phyloP scores from a whole-genome alignment of 345 rosid species.

The Euclidium syriacum region DNA sequence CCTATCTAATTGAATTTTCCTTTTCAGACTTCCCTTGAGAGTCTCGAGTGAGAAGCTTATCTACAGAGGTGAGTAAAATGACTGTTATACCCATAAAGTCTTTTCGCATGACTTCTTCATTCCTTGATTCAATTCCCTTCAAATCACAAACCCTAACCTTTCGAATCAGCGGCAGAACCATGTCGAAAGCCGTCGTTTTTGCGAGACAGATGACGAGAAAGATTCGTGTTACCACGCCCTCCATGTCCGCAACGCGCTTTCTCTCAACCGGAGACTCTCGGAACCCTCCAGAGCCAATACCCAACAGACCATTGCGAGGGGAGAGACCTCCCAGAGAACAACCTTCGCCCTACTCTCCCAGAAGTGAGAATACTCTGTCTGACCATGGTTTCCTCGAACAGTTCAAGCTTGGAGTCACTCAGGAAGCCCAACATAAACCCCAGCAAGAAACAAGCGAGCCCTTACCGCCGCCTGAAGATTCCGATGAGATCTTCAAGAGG shows the following conservation, averaged over 20 bases:
- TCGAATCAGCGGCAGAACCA: background rate
- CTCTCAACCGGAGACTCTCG: constrained; percentile 8
- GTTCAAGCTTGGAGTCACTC: constrained; percentile 48
- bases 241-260: constrained; percentile 11
- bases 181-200: constrained; percentile 26
- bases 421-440: constrained; percentile 24
- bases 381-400: constrained; percentile 55
- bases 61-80: constrained; percentile 2
- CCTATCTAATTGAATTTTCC: constrained; percentile 6
- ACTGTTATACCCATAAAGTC: background rate
- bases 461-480: constrained; percentile 32
- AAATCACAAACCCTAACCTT: constrained; percentile 4
- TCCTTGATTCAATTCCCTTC: background rate
- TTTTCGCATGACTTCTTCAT: background rate
- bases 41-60: constrained; percentile 7
- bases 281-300: constrained; percentile 49
- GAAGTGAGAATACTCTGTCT: constrained; percentile 35
- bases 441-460: constrained; percentile 18
- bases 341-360: background rate
- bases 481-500: constrained; percentile 63
- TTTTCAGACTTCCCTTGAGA: too few species aligned
- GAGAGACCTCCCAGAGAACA: constrained; percentile 19
- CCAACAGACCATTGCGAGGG: constrained; percentile 58
- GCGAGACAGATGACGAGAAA: constrained; percentile 24
- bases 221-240: constrained; percentile 11